phyloP scores from a whole-genome alignment of 1,284 basidiomycete species.

The Malassezia nana region DNA sequence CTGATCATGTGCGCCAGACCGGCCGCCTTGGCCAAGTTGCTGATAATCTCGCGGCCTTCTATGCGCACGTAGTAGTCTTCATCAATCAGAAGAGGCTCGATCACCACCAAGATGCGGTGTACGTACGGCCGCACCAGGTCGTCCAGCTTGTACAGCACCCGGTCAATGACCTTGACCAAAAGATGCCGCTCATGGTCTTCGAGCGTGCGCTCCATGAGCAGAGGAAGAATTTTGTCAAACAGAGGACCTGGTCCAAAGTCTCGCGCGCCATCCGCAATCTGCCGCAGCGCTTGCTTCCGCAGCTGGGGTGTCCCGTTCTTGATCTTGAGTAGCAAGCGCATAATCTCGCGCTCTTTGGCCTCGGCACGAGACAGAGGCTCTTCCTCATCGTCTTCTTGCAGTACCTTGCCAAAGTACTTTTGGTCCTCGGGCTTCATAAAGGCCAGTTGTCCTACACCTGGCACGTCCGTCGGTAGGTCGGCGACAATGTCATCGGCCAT shows the following conservation, averaged over 20 bases:
- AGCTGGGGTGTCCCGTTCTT: conserved; percentile 99
- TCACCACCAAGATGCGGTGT: conserved; percentile 98
- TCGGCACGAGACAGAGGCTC: conserved; percentile 75
- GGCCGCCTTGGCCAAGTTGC: conserved; percentile 94
- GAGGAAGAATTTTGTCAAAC: conserved; percentile 95
- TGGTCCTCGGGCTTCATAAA: conserved; percentile 99
- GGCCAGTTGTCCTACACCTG: conserved; percentile 88
- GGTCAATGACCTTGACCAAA: conserved; percentile 97
- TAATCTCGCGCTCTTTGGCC: conserved; percentile 98
- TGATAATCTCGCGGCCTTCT: conserved; percentile 98
- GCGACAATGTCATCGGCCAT: conserved; percentile 74
- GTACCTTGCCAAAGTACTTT: conserved; percentile 91
- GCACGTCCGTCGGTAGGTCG: conserved; percentile 95
- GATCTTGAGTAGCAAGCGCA: conserved; percentile 98
- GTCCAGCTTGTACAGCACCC: conserved; percentile 96
- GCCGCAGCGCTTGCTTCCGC: conserved; percentile 88
- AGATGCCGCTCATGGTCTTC: conserved; percentile 98
- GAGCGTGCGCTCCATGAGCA: conserved; percentile 96
- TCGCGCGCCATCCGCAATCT: conserved; percentile 98
- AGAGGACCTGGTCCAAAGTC: conserved; percentile 98
- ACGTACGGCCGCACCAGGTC: conserved; percentile 97
- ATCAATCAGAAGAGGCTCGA: conserved; percentile 96
- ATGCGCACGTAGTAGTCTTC: conserved; percentile 99
- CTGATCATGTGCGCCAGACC: conserved; percentile 99
- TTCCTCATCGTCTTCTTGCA: conserved; percentile 79